phyloP scores from a whole-genome alignment of 2,329 filamentous ascomycete species.

The Fusarium sp. region DNA sequence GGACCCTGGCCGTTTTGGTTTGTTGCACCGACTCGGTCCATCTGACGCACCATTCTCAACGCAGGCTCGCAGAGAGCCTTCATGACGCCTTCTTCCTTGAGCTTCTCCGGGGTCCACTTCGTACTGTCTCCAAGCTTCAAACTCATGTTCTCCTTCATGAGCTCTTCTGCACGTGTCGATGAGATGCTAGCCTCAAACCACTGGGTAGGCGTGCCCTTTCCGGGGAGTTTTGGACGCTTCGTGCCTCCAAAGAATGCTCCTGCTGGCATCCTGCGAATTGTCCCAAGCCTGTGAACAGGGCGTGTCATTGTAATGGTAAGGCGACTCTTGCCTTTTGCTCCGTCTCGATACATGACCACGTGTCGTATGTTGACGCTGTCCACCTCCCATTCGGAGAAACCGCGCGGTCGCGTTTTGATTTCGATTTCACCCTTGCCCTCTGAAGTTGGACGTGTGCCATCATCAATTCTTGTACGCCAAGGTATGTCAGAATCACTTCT shows the following conservation, averaged over 20 bases:
- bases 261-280: not conserved
- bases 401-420: slow-evolving; percentile 37
- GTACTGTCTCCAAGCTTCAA: slow-evolving; percentile 49
- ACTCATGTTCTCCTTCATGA: slow-evolving; percentile 46
- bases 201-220: slow-evolving; percentile 24
- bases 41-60: slow-evolving; percentile 50
- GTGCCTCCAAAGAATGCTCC: slow-evolving; percentile 28
- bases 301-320: slow-evolving; percentile 47
- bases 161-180: slow-evolving; percentile 37
- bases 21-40: slow-evolving; percentile 51
- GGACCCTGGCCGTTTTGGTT: slow-evolving; percentile 48
- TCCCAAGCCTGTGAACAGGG: slow-evolving; percentile 22
- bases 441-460: slow-evolving; percentile 16
- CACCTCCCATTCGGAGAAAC: slow-evolving; percentile 27
- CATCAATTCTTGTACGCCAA: not conserved
- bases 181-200: slow-evolving; percentile 52
- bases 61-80: slow-evolving; percentile 49
- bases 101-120: slow-evolving; percentile 44
- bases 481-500: slow-evolving; percentile 15
- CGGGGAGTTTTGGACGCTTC: slow-evolving; percentile 14
- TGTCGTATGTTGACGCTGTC: slow-evolving; percentile 41
- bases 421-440: slow-evolving; percentile 38
- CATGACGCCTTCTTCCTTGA: slow-evolving; percentile 44
- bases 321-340: slow-evolving; percentile 23
- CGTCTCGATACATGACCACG: slow-evolving; percentile 40